Conservation (phyloP, 306 rosid species). For the Cajanus cajan region DNA sequence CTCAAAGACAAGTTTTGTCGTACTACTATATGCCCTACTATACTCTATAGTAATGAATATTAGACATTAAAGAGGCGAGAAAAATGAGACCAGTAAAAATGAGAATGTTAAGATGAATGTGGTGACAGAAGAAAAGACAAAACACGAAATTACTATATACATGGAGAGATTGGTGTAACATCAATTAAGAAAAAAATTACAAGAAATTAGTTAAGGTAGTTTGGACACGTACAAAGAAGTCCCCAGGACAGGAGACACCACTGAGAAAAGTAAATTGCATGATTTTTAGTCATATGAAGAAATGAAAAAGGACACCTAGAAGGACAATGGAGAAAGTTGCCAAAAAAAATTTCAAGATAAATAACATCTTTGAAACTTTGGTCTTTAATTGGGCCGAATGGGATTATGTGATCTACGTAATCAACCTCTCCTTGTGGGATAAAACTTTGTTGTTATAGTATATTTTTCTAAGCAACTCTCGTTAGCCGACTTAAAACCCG, state of each 20-base stretch:
- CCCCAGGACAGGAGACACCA: too few relatives aligned
- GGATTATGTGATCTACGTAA: too few relatives aligned
- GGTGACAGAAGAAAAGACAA: background rate
- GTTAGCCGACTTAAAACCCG: too few relatives aligned
- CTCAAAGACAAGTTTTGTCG: background rate
- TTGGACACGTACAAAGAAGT: background rate
- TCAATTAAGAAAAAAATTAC: background rate
- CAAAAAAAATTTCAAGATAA: background rate
- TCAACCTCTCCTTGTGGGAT: too few relatives aligned
- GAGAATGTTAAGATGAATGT: background rate
- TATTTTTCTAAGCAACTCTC: too few relatives aligned
- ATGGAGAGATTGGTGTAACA: background rate
- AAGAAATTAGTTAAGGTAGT: background rate
- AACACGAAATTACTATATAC: background rate
- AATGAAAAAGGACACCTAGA: background rate
- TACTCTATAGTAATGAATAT: background rate
- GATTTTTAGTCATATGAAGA: background rate
- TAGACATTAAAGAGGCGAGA: background rate
- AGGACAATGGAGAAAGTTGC: background rate
- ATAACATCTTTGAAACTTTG: background rate
- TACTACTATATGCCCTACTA: background rate
- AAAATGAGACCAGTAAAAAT: background rate
- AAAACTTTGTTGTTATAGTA: too few relatives aligned
- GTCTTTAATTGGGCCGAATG: too few relatives aligned
- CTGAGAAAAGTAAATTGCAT: background rate